Base-by-base conservation (phyloP, 1,139 yeast species). In the Nadsonia commutata region DNA sequence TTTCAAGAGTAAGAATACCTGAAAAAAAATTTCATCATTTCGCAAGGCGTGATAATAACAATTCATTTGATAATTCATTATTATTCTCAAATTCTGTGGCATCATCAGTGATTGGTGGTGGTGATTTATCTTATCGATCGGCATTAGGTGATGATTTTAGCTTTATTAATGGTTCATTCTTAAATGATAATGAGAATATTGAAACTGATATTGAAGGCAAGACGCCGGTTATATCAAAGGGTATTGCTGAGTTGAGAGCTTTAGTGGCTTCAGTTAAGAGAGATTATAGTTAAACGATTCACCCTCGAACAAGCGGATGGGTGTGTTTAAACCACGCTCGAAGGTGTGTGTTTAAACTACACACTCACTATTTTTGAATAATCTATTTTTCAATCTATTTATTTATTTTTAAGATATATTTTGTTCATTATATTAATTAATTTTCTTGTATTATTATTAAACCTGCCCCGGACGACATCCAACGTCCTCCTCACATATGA, bases 231-330 rank as follows among this genome's bases (percentile, higher is more conserved):
- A 36, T 43, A 5, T 38, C 47, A 2, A 38, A 37, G 23, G 40
- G 46, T 13, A 43, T 46, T 2, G 41, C 23, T 17, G 49, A 46
- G 20, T 40, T 46, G 20, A 40, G 39, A 20, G 45, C 41, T 13
- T 43, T 46, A 11, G 38, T 45, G n/a, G 47, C 45, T 11, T 42
- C 48, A 4, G 45, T 46, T 5, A 42, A 16, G 36, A 31, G 17
- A 18, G 17, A 31, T n/a, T n/a, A n/a, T n/a, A n/a, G n/a, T n/a
- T n/a, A n/a, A n/a, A n/a, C n/a, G n/a, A n/a, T n/a, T n/a, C n/a
- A n/a, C n/a, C n/a, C n/a, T n/a, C n/a, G n/a, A n/a, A n/a, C n/a
- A n/a, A n/a, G n/a, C n/a, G n/a, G n/a, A n/a, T n/a, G n/a, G n/a
- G n/a, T n/a, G n/a, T n/a, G n/a, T n/a, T n/a, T n/a, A n/a, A n/a